Conservation (phyloP, 805 yeast genomes). For the Dipodascus albidus region DNA sequence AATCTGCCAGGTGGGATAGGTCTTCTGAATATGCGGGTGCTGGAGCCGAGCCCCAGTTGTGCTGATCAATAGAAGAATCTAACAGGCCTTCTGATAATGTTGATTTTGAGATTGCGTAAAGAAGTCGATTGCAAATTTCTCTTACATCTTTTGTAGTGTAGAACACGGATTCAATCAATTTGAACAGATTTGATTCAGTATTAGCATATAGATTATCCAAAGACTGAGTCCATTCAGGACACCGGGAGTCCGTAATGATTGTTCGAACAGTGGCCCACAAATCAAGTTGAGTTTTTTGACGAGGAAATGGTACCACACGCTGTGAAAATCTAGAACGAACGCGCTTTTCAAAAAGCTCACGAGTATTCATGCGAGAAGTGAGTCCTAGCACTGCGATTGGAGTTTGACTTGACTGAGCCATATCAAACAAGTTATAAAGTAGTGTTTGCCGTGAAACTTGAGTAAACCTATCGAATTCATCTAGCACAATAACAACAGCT, state of each 20-base stretch:
- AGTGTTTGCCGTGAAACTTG: constrained; percentile 65
- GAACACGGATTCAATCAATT: constrained; percentile 24
- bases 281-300: constrained; percentile 35
- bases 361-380: constrained; percentile 59
- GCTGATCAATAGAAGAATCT: not conserved
- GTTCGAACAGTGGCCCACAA: constrained; percentile 39
- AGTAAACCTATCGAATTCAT: constrained; percentile 76
- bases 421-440: constrained; percentile 77
- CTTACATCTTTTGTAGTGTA: constrained; percentile 49
- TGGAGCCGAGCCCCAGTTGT: not conserved
- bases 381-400: constrained; percentile 79
- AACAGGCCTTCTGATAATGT: not conserved
- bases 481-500: constrained; percentile 68
- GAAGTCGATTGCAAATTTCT: constrained; percentile 24
- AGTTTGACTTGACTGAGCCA: constrained; percentile 57
- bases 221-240: constrained; percentile 14
- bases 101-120: constrained; percentile 24
- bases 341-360: constrained; percentile 81
- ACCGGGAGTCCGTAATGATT: constrained; percentile 23
- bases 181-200: constrained; percentile 24
- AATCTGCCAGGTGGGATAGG: constrained; percentile 37
- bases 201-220: constrained; percentile 9
- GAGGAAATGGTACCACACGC: constrained; percentile 50
- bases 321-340: constrained; percentile 86
- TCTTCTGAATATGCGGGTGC: not conserved